A percentile compares a stretch with the other conserved stretches of the same genome.
Conservation (phyloP, 2,329 filamentous ascomycete genomes). For the Capronia americana region DNA sequence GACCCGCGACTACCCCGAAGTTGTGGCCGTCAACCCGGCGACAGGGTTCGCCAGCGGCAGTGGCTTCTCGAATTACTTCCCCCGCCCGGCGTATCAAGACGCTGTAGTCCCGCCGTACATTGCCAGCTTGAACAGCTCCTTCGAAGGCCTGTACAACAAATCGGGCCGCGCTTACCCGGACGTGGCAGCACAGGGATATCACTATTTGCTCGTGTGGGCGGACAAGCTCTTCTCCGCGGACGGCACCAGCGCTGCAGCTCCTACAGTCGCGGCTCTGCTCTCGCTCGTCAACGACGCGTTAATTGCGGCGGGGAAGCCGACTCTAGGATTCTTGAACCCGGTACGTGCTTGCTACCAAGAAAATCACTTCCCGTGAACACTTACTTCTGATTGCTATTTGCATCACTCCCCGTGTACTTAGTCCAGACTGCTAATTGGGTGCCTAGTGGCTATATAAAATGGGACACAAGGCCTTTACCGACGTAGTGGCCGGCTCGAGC, state of each 20-base stretch:
- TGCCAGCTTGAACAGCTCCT: not conserved
- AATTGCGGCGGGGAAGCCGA: not conserved
- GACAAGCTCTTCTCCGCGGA: not conserved
- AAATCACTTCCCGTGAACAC: not conserved
- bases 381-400: not conserved
- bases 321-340: conserved; percentile 2
- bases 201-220: not conserved
- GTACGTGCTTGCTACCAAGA: not conserved
- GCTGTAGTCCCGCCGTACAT: not conserved
- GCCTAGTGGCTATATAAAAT: not conserved
- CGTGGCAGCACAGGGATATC: not conserved
- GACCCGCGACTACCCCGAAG: not conserved
- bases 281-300: conserved; percentile 6
- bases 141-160: not conserved
- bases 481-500: not conserved
- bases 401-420: not conserved
- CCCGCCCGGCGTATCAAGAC: not conserved
- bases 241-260: not conserved
- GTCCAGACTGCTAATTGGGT: no score
- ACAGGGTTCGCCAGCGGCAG: not conserved
- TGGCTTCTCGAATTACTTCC: conserved; percentile 5
- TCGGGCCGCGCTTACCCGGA: conserved; percentile 2
- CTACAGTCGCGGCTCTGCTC: not conserved
- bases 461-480: conserved; percentile 2
- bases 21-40: not conserved